Evolutionary conservation across 371 early-diverging fungal genomes (phyloP).

Genomic region (Rhizopus sp.): DNA sequence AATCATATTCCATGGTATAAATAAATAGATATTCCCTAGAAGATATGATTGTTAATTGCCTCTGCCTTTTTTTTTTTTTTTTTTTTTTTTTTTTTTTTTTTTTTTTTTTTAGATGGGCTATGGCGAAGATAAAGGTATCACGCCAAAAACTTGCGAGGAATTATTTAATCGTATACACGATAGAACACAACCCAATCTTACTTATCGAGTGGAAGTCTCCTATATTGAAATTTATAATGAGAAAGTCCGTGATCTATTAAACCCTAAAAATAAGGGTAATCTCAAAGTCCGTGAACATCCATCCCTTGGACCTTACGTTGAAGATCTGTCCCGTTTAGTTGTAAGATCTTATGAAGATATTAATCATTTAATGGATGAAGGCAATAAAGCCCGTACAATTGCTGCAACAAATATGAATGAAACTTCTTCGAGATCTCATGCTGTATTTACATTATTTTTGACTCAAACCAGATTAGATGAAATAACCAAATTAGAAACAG

Average conservation of each 20-base stretch:
- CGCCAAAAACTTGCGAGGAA: constrained; percentile 78
- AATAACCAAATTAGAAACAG: constrained; percentile 67
- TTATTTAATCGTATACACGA: constrained; percentile 70
- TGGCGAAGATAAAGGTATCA: constrained; percentile 83
- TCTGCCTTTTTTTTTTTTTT: no score
- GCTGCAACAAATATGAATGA: constrained; percentile 98
- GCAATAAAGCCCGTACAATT: constrained; percentile 89
- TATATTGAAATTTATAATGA: constrained; percentile 91
- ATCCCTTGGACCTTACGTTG: constrained; percentile 86
- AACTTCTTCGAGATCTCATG: constrained; percentile 92
- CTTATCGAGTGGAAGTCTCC: constrained; percentile 78
- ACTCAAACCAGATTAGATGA: constrained; percentile 66
- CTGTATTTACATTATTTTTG: constrained; percentile 88
- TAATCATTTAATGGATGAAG: constrained; percentile 82
- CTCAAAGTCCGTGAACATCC: constrained; percentile 90
- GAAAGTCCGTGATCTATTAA: constrained; percentile 88
- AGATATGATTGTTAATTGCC: no score
- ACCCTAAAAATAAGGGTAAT: constrained; percentile 75
- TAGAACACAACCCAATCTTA: constrained; percentile 47
- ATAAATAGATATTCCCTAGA: no score
- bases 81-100: no score
- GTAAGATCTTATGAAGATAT: constrained; percentile 79
- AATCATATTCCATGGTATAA: constrained; percentile 81
- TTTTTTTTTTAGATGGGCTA: constrained; percentile 67
- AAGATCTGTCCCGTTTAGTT: constrained; percentile 83